Evolutionary conservation across 2,329 filamentous ascomycete species (phyloP).

Genomic region (Arthrobotrys entomopaga): DNA sequence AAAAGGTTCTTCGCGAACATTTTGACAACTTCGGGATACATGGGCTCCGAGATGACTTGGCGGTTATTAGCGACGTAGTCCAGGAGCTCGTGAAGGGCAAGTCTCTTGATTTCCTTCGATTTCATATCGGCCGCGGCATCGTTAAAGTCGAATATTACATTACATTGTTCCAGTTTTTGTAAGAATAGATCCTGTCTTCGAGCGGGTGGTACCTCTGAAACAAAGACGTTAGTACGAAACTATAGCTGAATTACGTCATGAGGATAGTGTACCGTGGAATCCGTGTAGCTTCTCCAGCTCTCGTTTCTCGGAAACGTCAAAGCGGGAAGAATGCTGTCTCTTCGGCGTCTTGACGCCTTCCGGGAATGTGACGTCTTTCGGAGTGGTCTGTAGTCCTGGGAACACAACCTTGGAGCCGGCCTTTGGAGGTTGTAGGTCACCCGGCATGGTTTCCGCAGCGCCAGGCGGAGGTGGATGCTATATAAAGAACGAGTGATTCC

Average conservation of each 20-base stretch:
- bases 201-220: constrained; percentile 84
- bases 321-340: constrained; percentile 95
- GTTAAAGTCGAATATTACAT: constrained; percentile 99
- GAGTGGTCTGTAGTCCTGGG: constrained; percentile 88
- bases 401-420: constrained; percentile 87
- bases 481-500: constrained; percentile 18
- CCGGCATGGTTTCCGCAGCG: constrained; percentile 95
- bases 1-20: constrained; percentile 99
- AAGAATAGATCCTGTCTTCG: constrained; percentile 96
- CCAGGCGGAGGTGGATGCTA: constrained; percentile 93
- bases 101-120: constrained; percentile 97
- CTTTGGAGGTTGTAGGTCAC: constrained; percentile 93
- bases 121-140: constrained; percentile 99
- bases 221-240: constrained; percentile 28
- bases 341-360: constrained; percentile 95
- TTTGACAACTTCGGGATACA: constrained; percentile 97
- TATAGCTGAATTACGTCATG: constrained; percentile 1
- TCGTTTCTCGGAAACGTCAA: constrained; percentile 95
- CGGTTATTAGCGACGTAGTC: constrained; percentile 99
- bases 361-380: constrained; percentile 82
- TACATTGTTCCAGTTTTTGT: constrained; percentile 99
- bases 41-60: constrained; percentile 97
- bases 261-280: constrained; percentile 71
- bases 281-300: constrained; percentile 97
- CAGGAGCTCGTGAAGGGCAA: constrained; percentile 92